Conservation (phyloP, 2,329 filamentous ascomycete species). For the Drechslera avenae region DNA sequence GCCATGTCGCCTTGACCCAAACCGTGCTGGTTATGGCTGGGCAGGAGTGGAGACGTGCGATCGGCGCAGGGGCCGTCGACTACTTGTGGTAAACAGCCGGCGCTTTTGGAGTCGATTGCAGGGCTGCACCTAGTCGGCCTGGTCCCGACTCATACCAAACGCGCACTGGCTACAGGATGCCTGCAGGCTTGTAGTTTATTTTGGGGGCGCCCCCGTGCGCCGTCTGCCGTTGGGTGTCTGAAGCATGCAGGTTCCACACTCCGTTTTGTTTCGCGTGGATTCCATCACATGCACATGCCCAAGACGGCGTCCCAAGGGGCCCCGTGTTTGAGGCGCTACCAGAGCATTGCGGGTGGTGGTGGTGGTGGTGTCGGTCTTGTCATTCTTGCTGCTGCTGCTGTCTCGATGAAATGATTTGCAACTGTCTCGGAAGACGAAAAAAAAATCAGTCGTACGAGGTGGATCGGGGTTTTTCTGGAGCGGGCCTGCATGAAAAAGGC, state of each 20-base stretch:
- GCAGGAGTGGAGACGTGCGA: slow-evolving; percentile 18
- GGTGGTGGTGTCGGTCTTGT: too few species aligned
- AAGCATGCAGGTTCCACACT: slow-evolving; percentile 13
- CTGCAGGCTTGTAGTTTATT: slow-evolving; percentile 27
- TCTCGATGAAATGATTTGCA: too few species aligned
- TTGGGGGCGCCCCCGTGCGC: slow-evolving; percentile 28
- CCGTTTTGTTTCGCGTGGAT: slow-evolving; percentile 26
- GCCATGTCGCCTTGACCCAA: slow-evolving; percentile 7
- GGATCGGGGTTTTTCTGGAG: too few species aligned
- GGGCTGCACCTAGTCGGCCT: slow-evolving; percentile 12
- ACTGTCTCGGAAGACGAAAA: background rate
- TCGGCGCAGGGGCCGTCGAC: slow-evolving; percentile 28
- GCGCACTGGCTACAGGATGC: slow-evolving; percentile 8
- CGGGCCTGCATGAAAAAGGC: background rate
- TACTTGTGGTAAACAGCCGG: slow-evolving; percentile 21
- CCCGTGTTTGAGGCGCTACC: background rate
- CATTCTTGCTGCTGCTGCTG: too few species aligned
- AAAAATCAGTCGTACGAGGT: background rate
- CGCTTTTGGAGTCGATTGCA: slow-evolving; percentile 12
- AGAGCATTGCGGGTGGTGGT: background rate
- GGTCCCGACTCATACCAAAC: slow-evolving; percentile 9
- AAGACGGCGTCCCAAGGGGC: background rate
- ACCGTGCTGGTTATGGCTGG: slow-evolving; percentile 7
- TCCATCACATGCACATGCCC: slow-evolving; percentile 11
- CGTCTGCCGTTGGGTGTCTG: slow-evolving; percentile 28